These are phyloP conservation scores for Aspergillus phoenicis DNA, from an alignment of 2,329 filamentous ascomycete genomes.

Conservation along the genomic window DNA sequence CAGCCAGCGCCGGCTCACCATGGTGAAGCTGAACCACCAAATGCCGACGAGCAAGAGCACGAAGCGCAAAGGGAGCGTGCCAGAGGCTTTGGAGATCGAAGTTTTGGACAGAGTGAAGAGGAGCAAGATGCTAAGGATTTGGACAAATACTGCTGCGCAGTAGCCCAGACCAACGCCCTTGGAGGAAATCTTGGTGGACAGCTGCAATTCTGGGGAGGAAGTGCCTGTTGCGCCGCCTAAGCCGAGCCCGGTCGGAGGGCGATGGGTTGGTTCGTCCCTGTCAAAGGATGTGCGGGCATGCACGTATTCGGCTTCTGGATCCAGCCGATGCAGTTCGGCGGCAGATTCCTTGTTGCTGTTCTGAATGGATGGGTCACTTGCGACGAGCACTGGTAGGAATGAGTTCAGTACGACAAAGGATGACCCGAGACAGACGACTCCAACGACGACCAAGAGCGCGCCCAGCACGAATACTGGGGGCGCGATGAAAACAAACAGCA, in stretches of 20 bases:
- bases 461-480: constrained; percentile 77
- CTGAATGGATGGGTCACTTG: constrained; percentile 67
- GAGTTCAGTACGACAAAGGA: constrained; percentile 92
- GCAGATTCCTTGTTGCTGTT: constrained; percentile 23
- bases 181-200: constrained; percentile 85
- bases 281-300: constrained; percentile 19
- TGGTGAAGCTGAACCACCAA: constrained; percentile 88
- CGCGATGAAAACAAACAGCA: constrained; percentile 79
- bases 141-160: constrained; percentile 77
- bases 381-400: constrained; percentile 82
- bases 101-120: constrained; percentile 57
- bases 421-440: constrained; percentile 85
- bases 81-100: constrained; percentile 59
- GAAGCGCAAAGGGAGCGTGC: constrained; percentile 76
- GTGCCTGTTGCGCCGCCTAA: neutral
- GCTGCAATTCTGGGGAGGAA: constrained; percentile 67
- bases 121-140: constrained; percentile 75
- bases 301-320: constrained; percentile 19
- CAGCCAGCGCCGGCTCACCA: constrained; percentile 80
- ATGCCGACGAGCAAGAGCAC: constrained; percentile 79
- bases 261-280: constrained; percentile 16
- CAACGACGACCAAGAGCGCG: constrained; percentile 77
- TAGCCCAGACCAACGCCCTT: constrained; percentile 90
- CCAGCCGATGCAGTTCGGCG: constrained; percentile 30
- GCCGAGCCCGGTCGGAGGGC: neutral